These are phyloP conservation scores for Colletotrichum musae DNA, from an alignment of 2,329 filamentous ascomycete species.

Conservation along the genomic window DNA sequence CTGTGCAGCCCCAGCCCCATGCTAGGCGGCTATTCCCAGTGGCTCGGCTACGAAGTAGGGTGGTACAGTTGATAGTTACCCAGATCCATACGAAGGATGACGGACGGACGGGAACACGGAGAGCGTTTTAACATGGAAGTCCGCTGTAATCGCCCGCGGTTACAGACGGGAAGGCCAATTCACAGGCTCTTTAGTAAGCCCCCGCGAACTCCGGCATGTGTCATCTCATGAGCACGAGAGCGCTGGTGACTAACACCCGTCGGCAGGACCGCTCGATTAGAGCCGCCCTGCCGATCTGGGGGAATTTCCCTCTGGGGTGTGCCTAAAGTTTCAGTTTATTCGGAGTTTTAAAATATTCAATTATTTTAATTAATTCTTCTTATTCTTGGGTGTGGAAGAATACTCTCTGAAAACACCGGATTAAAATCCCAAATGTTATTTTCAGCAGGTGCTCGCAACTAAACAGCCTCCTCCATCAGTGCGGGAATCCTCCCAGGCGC, in stretches of 20 bases:
- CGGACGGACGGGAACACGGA: neutral
- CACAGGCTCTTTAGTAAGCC: slow-evolving; percentile 4
- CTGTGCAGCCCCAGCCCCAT: slow-evolving; percentile 20
- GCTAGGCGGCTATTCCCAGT: neutral
- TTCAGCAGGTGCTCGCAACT: slow-evolving; percentile 5
- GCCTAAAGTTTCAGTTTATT: slow-evolving; percentile 5
- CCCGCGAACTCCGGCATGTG: slow-evolving; percentile 17
- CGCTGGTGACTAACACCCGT: slow-evolving; percentile 22
- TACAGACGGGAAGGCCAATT: slow-evolving; percentile 12
- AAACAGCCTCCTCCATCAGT: slow-evolving; percentile 18
- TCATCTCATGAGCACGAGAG: slow-evolving; percentile 24
- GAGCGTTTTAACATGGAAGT: slow-evolving; percentile 7
- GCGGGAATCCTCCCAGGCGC: slow-evolving; percentile 22
- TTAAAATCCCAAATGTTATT: slow-evolving; percentile 15
- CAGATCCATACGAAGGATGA: neutral
- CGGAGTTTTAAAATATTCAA: neutral
- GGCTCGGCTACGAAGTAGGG: slow-evolving; percentile 15
- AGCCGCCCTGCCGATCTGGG: neutral
- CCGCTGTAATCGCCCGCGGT: slow-evolving; percentile 17
- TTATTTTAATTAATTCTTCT: neutral
- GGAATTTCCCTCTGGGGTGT: neutral
- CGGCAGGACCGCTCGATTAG: neutral
- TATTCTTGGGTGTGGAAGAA: no score
- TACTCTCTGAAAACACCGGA: slow-evolving; percentile 24
- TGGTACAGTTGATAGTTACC: neutral